Conservation (phyloP, 345 rosid genomes). For the Excoecaria cochinchinensis region DNA sequence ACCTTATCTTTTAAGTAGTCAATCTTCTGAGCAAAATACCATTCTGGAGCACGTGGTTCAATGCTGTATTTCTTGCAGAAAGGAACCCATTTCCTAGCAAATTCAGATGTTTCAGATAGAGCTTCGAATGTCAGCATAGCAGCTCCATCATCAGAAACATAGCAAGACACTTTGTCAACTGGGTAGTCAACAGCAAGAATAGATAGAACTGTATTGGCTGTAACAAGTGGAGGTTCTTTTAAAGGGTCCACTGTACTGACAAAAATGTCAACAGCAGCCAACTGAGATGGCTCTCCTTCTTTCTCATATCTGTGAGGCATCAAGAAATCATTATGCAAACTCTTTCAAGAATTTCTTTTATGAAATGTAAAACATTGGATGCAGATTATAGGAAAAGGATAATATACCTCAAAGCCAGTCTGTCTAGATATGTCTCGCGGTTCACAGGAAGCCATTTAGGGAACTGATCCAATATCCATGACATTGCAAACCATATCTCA, state of each 20-base stretch:
- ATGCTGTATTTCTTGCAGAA: conserved; percentile 62
- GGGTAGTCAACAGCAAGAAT: conserved; percentile 76
- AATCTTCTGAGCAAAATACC: conserved; percentile 58
- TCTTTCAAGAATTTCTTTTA: not conserved
- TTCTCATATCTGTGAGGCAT: conserved; percentile 24
- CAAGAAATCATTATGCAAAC: too few relatives aligned
- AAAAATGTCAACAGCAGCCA: conserved; percentile 28
- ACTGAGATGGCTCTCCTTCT: conserved; percentile 33
- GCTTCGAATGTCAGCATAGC: conserved; percentile 74
- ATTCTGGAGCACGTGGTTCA: conserved; percentile 76
- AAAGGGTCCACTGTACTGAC: conserved; percentile 57
- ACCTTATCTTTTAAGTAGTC: conserved; percentile 58
- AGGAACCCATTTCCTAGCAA: conserved; percentile 73
- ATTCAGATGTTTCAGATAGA: conserved; percentile 61
- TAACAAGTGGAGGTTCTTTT: conserved; percentile 67
- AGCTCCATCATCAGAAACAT: conserved; percentile 75
- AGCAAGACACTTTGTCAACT: conserved; percentile 64
- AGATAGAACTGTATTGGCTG: conserved; percentile 68
- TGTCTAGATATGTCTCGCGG: conserved; percentile 41
- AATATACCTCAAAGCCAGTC: conserved; percentile 36
- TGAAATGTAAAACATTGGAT: not conserved
- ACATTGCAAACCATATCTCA: conserved; percentile 42
- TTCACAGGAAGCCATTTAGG: conserved; percentile 44
- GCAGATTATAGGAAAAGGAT: not conserved
- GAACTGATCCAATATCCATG: conserved; percentile 42